Conservation (phyloP, 352 stramenopile species). For the Thraustochytrium sp. region DNA sequence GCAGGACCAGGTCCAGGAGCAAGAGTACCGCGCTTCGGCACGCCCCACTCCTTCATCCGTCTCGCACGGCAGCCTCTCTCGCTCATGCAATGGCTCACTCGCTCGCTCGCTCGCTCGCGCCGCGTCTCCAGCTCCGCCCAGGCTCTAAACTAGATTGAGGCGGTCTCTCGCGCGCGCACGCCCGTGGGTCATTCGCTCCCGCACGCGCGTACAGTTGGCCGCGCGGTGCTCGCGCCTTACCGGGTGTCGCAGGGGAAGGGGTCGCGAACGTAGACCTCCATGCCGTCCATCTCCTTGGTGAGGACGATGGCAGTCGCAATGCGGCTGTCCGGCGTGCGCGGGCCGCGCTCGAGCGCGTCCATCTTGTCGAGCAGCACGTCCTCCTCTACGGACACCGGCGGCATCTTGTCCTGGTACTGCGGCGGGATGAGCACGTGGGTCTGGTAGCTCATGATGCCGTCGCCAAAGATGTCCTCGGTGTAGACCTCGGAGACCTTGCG, state of each 20-base stretch:
- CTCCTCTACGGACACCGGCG: background rate
- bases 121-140: too few relatives aligned
- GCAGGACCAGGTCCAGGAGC: too few relatives aligned
- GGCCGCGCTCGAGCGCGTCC: background rate
- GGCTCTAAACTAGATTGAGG: too few relatives aligned
- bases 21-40: too few relatives aligned
- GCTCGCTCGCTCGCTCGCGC: too few relatives aligned
- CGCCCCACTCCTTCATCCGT: too few relatives aligned
- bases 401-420: background rate
- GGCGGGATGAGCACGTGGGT: conserved; percentile 1
- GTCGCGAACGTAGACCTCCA: conserved; percentile 30
- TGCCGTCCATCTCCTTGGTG: conserved; percentile 26
- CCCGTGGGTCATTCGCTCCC: too few relatives aligned
- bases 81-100: too few relatives aligned
- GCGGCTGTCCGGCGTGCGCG: background rate
- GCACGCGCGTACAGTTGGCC: too few relatives aligned
- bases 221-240: too few relatives aligned
- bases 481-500: background rate
- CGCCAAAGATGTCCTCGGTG: conserved; percentile 37
- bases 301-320: background rate
- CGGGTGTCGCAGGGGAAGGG: background rate
- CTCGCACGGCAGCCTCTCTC: too few relatives aligned
- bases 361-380: background rate
- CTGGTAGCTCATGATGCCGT: background rate
- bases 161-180: too few relatives aligned